Evolutionary conservation across 108 stramenopile species (phyloP).

Genomic region (Skeletonema menzelii): DNA sequence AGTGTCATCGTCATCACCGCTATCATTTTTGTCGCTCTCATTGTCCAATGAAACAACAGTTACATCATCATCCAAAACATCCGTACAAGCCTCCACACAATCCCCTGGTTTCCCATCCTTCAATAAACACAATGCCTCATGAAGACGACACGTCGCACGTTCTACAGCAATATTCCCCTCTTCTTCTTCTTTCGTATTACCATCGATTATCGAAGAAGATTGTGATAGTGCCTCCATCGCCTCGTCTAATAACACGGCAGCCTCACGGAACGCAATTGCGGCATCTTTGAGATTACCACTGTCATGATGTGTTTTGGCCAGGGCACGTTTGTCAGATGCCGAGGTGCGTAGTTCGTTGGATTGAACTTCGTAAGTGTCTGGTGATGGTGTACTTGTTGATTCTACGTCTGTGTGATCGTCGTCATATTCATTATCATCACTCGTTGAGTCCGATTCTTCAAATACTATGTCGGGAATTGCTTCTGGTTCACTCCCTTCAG

Average conservation of each 20-base stretch:
- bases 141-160: slow-evolving; percentile 76
- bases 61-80: slow-evolving; percentile 50
- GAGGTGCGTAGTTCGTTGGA: slow-evolving; percentile 25
- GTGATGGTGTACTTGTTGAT: neutral
- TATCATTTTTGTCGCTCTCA: neutral
- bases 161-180: slow-evolving; percentile 36
- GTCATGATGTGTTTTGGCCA: slow-evolving; percentile 64
- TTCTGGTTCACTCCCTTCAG: neutral
- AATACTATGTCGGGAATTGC: neutral
- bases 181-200: neutral
- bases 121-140: slow-evolving; percentile 82
- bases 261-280: slow-evolving; percentile 54
- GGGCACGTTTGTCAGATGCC: slow-evolving; percentile 29
- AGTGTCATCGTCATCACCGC: neutral
- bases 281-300: slow-evolving; percentile 56
- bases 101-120: slow-evolving; percentile 56
- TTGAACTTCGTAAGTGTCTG: slow-evolving; percentile 15
- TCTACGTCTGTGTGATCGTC: neutral
- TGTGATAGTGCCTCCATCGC: neutral
- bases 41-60: slow-evolving; percentile 18
- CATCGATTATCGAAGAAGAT: slow-evolving; percentile 1
- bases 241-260: slow-evolving; percentile 42
- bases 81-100: slow-evolving; percentile 66
- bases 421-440: neutral
- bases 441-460: slow-evolving; percentile 3